Evolutionary conservation across 352 stramenopile genomes (phyloP).

Genomic region (Phytophthora kernoviae): DNA sequence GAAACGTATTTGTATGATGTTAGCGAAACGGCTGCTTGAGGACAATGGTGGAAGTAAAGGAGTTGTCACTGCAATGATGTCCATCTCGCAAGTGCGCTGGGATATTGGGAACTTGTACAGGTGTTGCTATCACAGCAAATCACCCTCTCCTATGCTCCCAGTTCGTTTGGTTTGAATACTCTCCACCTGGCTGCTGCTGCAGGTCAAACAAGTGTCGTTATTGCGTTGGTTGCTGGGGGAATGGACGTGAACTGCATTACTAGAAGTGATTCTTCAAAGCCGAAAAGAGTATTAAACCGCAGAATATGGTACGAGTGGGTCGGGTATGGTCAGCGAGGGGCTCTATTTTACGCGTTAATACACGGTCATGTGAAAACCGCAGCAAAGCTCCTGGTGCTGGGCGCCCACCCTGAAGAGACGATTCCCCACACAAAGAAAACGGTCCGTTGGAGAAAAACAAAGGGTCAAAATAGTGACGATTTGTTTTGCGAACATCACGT

Average conservation of each 20-base stretch:
- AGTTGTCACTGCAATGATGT: slow-evolving; percentile 58
- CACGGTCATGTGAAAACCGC: slow-evolving; percentile 60
- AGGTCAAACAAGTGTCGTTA: slow-evolving; percentile 48
- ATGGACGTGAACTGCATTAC: slow-evolving; percentile 62
- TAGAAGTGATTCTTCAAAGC: slow-evolving; percentile 8
- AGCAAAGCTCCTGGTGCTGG: slow-evolving; percentile 59
- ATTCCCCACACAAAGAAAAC: slow-evolving; percentile 39
- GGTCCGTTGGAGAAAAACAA: slow-evolving; percentile 5
- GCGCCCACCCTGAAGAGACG: slow-evolving; percentile 48
- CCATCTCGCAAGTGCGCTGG: slow-evolving; percentile 44
- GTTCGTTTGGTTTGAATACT: slow-evolving; percentile 44
- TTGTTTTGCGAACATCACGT: slow-evolving; percentile 15
- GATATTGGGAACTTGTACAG: slow-evolving; percentile 55
- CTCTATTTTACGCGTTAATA: slow-evolving; percentile 59
- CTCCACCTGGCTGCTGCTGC: slow-evolving; percentile 56
- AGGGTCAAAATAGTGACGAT: not conserved
- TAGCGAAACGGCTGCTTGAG: slow-evolving; percentile 41
- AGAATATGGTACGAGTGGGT: slow-evolving; percentile 24
- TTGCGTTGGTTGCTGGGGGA: slow-evolving; percentile 46
- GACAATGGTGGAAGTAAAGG: slow-evolving; percentile 41
- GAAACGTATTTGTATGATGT: slow-evolving; percentile 38
- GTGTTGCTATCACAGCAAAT: slow-evolving; percentile 59
- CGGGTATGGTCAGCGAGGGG: slow-evolving; percentile 29
- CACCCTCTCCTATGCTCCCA: slow-evolving; percentile 42
- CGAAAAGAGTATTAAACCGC: slow-evolving; percentile 1